Evolutionary conservation across 805 yeast species (phyloP).

Genomic region (Candida jianshihensis): DNA sequence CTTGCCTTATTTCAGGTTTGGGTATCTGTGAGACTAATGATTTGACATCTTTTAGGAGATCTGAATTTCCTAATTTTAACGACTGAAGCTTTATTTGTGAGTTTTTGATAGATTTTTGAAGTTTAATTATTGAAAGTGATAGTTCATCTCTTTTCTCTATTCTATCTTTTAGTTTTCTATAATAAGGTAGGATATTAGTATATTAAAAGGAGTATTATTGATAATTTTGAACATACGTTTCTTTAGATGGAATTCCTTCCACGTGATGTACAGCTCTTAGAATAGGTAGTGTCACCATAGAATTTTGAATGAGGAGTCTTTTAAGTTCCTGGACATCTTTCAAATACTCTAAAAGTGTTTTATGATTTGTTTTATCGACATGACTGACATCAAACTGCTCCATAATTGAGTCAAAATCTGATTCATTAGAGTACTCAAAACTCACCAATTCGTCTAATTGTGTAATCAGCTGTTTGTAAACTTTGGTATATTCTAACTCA

Average conservation of each 20-base stretch:
- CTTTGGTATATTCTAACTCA: slow-evolving; percentile 3
- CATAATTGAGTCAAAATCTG: not conserved
- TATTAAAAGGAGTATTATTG: not conserved
- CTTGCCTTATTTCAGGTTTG: not conserved
- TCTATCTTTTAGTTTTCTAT: not conserved
- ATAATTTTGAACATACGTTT: not conserved
- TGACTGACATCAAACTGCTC: not conserved
- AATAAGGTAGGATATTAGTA: not conserved
- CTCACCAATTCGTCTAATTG: not conserved
- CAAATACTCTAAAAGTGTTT: not conserved
- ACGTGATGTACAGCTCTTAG: slow-evolving; percentile 1
- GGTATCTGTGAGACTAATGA: not conserved
- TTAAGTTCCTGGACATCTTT: not conserved
- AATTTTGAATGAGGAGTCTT: slow-evolving; percentile 1
- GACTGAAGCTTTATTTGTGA: not conserved
- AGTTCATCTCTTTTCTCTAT: not conserved
- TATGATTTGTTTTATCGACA: not conserved
- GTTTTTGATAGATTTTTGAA: not conserved
- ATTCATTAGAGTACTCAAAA: slow-evolving; percentile 12
- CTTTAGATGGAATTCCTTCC: slow-evolving; percentile 1
- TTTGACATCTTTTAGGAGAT: too few relatives aligned
- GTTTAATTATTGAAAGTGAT: slow-evolving; percentile 2
- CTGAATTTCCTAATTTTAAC: not conserved
- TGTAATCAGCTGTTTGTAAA: not conserved
- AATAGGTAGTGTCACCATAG: not conserved